phyloP scores from a whole-genome alignment of 2,329 filamentous ascomycete genomes.

The Scytalidium lignicola region DNA sequence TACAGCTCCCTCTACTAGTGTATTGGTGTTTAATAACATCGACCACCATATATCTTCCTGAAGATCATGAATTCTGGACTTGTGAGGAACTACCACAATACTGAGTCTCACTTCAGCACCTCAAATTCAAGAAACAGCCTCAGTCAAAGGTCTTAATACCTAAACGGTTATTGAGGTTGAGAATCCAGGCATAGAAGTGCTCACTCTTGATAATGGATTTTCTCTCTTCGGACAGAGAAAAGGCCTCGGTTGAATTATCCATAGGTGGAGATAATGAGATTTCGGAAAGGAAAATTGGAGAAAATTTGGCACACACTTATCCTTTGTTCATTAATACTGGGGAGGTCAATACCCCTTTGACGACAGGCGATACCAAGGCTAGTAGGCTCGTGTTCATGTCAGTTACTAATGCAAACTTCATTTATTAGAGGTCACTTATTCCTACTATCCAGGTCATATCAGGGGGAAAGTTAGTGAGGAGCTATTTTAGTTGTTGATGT shows the following conservation, averaged over 20 bases:
- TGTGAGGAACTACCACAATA: conserved; percentile 32
- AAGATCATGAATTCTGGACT: conserved; percentile 40
- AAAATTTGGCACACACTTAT: conserved; percentile 6
- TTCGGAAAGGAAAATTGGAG: background rate
- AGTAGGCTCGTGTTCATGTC: conserved; percentile 16
- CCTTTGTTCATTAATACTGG: conserved; percentile 11
- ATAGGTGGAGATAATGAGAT: background rate
- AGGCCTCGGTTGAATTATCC: background rate
- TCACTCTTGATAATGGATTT: conserved; percentile 23
- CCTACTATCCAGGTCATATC: conserved; percentile 9
- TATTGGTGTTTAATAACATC: conserved; percentile 52
- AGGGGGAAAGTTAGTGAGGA: background rate
- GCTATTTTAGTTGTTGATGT: background rate
- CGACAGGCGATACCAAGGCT: background rate
- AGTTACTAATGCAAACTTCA: conserved; percentile 29
- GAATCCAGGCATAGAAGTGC: conserved; percentile 4
- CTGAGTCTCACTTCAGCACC: conserved; percentile 16
- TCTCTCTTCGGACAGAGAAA: conserved; percentile 12
- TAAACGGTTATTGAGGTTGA: conserved; percentile 29
- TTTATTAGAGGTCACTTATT: conserved; percentile 21
- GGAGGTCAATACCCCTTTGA: background rate
- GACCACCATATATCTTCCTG: conserved; percentile 33
- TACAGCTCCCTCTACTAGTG: conserved; percentile 53
- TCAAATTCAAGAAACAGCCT: conserved; percentile 4
- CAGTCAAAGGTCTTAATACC: conserved; percentile 24